These are phyloP conservation scores for Linanthus parryae DNA, from an alignment of 148 eudicot genomes.

Conservation along the genomic window DNA sequence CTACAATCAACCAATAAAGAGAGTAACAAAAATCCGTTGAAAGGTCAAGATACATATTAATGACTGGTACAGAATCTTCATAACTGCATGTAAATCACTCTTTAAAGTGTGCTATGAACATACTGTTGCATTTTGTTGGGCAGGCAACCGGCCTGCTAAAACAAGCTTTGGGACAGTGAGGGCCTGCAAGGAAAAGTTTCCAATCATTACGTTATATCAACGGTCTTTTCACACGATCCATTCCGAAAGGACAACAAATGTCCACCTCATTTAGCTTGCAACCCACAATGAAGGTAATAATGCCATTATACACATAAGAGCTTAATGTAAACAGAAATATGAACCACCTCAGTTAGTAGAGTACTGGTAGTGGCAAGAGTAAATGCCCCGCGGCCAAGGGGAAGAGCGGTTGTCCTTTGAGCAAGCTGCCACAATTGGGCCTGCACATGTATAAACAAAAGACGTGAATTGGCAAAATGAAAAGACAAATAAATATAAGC, in stretches of 20 bases:
- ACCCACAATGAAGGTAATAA: too few relatives aligned
- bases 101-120: too few relatives aligned
- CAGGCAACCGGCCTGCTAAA: conserved; percentile 92
- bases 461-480: neutral
- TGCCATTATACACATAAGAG: too few relatives aligned
- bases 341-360: conserved; percentile 82
- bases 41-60: too few relatives aligned
- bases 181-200: conserved; percentile 47
- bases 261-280: too few relatives aligned
- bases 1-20: too few relatives aligned
- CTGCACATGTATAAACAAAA: conserved; percentile 26
- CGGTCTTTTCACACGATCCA: neutral
- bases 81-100: too few relatives aligned
- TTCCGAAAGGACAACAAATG: neutral
- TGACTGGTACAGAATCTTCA: neutral
- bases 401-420: conserved; percentile 95
- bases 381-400: conserved; percentile 97
- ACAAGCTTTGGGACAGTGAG: conserved; percentile 88
- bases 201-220: too few relatives aligned
- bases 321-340: conserved; percentile 2
- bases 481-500: conserved; percentile 7
- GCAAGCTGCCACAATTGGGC: conserved; percentile 97
- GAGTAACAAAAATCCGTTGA: too few relatives aligned
- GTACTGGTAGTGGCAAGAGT: conserved; percentile 88
- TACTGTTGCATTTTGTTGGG: conserved; percentile 97